A percentile compares a stretch with the other conserved stretches of the same genome.
phyloP scores from a whole-genome alignment of 208 protist species.

The Trypanosoma conorhini region DNA sequence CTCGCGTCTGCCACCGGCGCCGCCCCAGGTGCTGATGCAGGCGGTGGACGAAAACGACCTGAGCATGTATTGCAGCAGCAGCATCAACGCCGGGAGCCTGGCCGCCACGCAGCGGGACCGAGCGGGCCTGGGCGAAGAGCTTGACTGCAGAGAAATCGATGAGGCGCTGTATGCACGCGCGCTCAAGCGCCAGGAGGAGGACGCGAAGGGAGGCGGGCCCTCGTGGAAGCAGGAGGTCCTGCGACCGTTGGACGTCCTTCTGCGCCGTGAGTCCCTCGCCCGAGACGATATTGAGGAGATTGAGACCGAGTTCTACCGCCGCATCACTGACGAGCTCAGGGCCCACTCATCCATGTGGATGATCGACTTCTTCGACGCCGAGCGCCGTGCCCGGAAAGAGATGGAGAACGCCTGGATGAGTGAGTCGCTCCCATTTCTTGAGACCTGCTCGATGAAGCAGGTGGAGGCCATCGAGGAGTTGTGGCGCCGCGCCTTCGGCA shows the following conservation, averaged over 20 bases:
- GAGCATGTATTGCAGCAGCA: conserved; percentile 26
- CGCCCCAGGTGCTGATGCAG: background rate
- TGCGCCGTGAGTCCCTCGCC: conserved; percentile 37
- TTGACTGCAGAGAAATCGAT: conserved; percentile 30
- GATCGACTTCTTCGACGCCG: conserved; percentile 30
- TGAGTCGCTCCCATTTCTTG: conserved; percentile 46
- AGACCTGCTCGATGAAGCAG: conserved; percentile 15
- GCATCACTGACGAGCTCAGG: conserved; percentile 6
- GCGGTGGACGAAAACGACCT: conserved; percentile 18
- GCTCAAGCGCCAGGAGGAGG: conserved; percentile 28
- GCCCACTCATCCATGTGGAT: conserved; percentile 18
- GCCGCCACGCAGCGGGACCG: background rate
- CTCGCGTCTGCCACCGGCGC: conserved; percentile 26
- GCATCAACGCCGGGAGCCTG: conserved; percentile 17
- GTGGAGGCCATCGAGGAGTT: conserved; percentile 31
- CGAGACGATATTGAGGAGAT: conserved; percentile 50
- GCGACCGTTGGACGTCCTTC: conserved; percentile 25
- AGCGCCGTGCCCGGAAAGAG: conserved; percentile 11
- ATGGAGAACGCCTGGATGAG: conserved; percentile 33
- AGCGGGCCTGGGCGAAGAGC: conserved; percentile 8
- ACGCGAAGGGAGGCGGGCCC: conserved; percentile 1
- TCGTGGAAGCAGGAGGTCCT: conserved; percentile 15
- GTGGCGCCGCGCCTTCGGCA: conserved; percentile 24
- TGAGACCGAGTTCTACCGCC: conserved; percentile 18
- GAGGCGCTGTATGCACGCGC: conserved; percentile 23